Base-by-base conservation (phyloP, 2,329 filamentous ascomycete genomes). In the Chalara sp. region DNA sequence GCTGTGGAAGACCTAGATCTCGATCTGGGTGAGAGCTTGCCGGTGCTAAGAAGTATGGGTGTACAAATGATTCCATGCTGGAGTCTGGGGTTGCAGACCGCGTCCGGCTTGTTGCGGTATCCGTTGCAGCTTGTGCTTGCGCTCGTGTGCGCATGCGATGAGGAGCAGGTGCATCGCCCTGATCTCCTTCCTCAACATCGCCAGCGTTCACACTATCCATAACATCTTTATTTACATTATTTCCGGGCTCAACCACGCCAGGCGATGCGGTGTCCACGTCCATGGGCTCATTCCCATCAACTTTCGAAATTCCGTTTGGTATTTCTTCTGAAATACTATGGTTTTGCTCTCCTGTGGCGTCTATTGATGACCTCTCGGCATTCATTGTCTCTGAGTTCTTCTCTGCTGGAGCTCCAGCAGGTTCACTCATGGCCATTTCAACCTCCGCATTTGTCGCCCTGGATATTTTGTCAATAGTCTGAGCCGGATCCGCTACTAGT, bases 21-120 rank as follows among this genome's bases (percentile, higher is more conserved):
- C 83, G 76, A 64, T 91, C 84, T 2, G 84, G 78, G 49, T 78
- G 75, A 29, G 80, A 78, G 32, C 78, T 72, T 30, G 70, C 64
- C 0, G 88, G 85, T 35, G 84, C 79, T 42, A 82, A 67, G 67
- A 89, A 95, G 61, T 89, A 80, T 3, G 87, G 86, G 63, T 92
- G 86, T 52, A 92, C 79, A 31, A 77, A 78, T n/a, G 74, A 71
- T 4, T 76, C 71, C 11, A 73, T 71, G 21, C 67, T 65, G 5
- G 70, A 68, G 40, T 75, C 73, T 12, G 75, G 75, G 30, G 70
- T 63, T 30, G 54, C 50, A n/a, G 64, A 66, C 47, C 53, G 67
- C 56, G 47, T 62, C 56, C 53, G 64, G 62, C 52, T 66, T 56
- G 61, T 56, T 10, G 59, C 54, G 46, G 65, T 50, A 56, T 65